A percentile compares a stretch with the other conserved stretches of the same genome.
Evolutionary conservation across 306 rosid species (phyloP).

Genomic region (Purshia tridentata): DNA sequence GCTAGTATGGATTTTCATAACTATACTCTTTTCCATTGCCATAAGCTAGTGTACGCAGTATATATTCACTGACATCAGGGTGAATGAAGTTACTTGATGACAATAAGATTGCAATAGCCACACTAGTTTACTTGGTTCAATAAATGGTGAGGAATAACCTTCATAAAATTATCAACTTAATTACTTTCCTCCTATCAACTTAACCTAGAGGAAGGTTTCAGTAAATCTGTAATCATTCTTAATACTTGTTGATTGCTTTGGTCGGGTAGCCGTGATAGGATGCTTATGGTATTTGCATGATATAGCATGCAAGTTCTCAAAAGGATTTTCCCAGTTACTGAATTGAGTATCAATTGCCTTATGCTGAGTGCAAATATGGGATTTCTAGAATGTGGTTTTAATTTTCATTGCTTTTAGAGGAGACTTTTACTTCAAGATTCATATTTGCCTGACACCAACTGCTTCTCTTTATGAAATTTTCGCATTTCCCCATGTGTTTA

Average conservation of each 20-base stretch:
- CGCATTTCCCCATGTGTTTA: too few species aligned
- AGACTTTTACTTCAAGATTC: not conserved
- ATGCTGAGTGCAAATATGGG: not conserved
- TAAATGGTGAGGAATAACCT: not conserved
- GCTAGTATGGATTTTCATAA: not conserved
- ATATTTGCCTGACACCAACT: not conserved
- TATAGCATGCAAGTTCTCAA: too few species aligned
- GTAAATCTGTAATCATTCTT: too few species aligned
- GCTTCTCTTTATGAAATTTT: too few species aligned
- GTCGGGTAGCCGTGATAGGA: not conserved
- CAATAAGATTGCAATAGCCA: not conserved
- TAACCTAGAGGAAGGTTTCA: not conserved
- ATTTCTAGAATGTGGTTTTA: not conserved
- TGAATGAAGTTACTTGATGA: conserved; percentile 3
- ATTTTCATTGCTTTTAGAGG: not conserved
- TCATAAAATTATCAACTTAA: too few species aligned
- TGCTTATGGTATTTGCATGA: not conserved
- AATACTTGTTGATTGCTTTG: not conserved
- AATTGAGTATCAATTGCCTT: not conserved
- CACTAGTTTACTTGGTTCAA: not conserved
- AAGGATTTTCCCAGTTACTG: not conserved
- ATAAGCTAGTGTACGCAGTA: not conserved
- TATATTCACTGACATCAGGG: not conserved
- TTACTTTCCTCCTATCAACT: too few species aligned
- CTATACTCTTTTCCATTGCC: too few species aligned